Evolutionary conservation across 2,329 filamentous ascomycete genomes (phyloP).

Genomic region (Podosphaera xanthii): DNA sequence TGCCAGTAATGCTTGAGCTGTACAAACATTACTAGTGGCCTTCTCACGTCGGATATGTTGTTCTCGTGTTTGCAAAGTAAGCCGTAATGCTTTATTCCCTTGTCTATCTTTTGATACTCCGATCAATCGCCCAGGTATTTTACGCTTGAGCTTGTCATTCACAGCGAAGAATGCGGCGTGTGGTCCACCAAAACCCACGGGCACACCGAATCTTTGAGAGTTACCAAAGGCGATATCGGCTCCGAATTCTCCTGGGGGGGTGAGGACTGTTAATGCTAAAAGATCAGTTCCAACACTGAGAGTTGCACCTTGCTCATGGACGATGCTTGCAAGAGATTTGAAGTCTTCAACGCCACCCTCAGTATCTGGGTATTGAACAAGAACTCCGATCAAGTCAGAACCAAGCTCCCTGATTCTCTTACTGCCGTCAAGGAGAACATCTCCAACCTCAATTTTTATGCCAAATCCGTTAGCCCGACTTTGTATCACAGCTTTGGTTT

Average conservation of each 20-base stretch:
- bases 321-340: conserved; percentile 45
- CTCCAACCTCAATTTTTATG: conserved; percentile 50
- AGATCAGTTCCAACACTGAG: conserved; percentile 80
- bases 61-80: conserved; percentile 80
- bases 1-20: conserved; percentile 74
- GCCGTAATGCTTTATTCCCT: conserved; percentile 56
- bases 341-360: conserved; percentile 61
- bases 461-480: conserved; percentile 83
- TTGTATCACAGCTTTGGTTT: conserved; percentile 63
- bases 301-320: conserved; percentile 56
- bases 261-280: conserved; percentile 65
- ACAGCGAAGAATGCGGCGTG: conserved; percentile 93
- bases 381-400: conserved; percentile 64
- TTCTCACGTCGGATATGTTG: conserved; percentile 93
- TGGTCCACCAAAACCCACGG: conserved; percentile 80
- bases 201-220: conserved; percentile 76
- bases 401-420: conserved; percentile 50
- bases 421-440: conserved; percentile 42
- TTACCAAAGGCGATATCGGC: conserved; percentile 90
- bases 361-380: conserved; percentile 90
- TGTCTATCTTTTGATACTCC: conserved; percentile 80
- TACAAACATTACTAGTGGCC: conserved; percentile 94
- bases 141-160: conserved; percentile 75
- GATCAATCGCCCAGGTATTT: conserved; percentile 76
- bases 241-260: conserved; percentile 79